Evolutionary conservation across 108 stramenopile genomes (phyloP), one percentile per base, ranked within the genome.

Genomic region (Cyclotella atomus): DNA sequence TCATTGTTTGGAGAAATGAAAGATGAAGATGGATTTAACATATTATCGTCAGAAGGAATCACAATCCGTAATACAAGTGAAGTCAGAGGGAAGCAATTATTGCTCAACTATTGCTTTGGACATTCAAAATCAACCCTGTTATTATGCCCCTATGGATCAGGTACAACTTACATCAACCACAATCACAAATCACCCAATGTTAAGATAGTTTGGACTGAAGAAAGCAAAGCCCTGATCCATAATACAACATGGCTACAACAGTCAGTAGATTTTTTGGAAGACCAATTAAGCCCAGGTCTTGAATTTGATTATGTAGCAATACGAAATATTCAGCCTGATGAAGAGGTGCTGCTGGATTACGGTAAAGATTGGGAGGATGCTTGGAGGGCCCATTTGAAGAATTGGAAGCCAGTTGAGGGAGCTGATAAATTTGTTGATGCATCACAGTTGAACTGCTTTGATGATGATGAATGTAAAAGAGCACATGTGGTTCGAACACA

Each of bases 21-120:
- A 43, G 34, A 33, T 53, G n/a, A n/a, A n/a, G n/a, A n/a, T n/a
- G n/a, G n/a, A n/a, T n/a, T n/a, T n/a, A n/a, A n/a, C n/a, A 33
- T 55, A 56, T 7, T 56, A n/a, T 33, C 44, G 10, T 10, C 29
- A 23, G 59, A 63, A 43, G 59, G 46, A 9, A 4, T 10, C 15
- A 36, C 67, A 32, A 52, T 62, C 24, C 35, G 49, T 25, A 64
- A 71, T 41, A 29, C 68, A 27, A 33, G 50, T 16, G 55, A 77
- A 41, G 59, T 53, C 38, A 49, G 70, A 25, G 75, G 79, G n/a
- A 49, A 63, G 9, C 86, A 87, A 44, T 71, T 87, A 20, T 46
- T 87, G 12, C 41, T 84, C 28, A 87, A 87, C 61, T 87, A 87
- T 60, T 79, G 78, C 67, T 84, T 82, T 53, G 80, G 83, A 14